phyloP scores from a whole-genome alignment of 805 yeast genomes.

The Maudiozyma bulderi region DNA sequence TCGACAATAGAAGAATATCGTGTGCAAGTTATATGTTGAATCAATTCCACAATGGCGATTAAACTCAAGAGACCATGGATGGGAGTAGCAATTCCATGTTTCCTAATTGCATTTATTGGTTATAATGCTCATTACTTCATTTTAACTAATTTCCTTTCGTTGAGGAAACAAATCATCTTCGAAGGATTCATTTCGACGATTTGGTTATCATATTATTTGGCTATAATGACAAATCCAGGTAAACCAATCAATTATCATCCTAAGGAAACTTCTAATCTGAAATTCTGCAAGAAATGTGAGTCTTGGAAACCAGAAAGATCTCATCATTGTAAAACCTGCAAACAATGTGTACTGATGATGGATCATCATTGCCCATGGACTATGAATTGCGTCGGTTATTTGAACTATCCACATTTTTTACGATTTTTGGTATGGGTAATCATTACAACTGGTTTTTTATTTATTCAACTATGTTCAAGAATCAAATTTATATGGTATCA shows the following conservation, averaged over 20 bases:
- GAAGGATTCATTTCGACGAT: conserved; percentile 42
- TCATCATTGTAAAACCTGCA: conserved; percentile 78
- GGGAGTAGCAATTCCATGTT: conserved; percentile 52
- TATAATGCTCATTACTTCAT: conserved; percentile 54
- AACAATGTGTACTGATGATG: conserved; percentile 71
- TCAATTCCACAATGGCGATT: conserved; percentile 23
- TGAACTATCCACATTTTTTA: conserved; percentile 68
- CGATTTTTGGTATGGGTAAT: conserved; percentile 65
- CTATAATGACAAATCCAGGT: conserved; percentile 63
- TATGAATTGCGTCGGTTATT: conserved; percentile 75
- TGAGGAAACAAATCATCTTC: conserved; percentile 35
- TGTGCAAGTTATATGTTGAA: no score
- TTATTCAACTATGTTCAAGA: conserved; percentile 34
- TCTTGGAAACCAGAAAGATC: conserved; percentile 69
- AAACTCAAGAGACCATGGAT: conserved; percentile 40
- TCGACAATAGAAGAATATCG: no score
- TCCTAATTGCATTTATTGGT: conserved; percentile 49
- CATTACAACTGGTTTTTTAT: conserved; percentile 39
- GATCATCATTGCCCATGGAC: conserved; percentile 97
- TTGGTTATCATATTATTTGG: conserved; percentile 68
- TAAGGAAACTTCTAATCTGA: conserved; percentile 11
- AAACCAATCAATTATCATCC: conserved; percentile 47
- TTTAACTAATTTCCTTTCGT: conserved; percentile 35
- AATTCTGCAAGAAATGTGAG: conserved; percentile 67
- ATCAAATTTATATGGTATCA: conserved; percentile 35